Evolutionary conservation across 2,329 filamentous ascomycete genomes (phyloP), one percentile per base, ranked within the genome.

Genomic region (Alternaria brassicicola): DNA sequence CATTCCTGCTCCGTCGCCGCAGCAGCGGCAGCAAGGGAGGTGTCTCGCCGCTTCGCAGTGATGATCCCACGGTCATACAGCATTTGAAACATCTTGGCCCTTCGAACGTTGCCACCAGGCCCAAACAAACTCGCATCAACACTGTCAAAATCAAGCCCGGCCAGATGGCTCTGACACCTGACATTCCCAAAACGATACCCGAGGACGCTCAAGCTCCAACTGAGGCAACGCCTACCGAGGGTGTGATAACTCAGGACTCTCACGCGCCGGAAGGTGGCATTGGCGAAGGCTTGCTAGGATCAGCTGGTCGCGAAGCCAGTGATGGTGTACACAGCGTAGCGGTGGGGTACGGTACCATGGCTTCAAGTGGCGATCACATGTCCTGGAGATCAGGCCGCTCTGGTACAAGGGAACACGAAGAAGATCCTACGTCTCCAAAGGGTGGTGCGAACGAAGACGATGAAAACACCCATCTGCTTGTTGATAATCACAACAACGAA

Each of bases 141-240:
- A 83, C 82, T 9, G 86, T 89, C 61, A 89, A 88, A 74, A 88
- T 89, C 74, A 89, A 89, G 72, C 86, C 85, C 13, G 85, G 81
- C 28, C 43, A 82, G 52, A 81, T 81, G 5, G 85, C 86, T 57
- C 87, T 87, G 72, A 88, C 88, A 69, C 86, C 85, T 15, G 85
- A 82, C 17, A 78, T 79, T 50, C 72, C 72, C 42, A 66, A 78
- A 63, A 80, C 79, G 4, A 78, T 79, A 55, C 72, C 79, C 6
- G 82, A 81, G 60, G 72, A 80, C 39, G 61, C 73, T 12, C 68
- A 74, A 33, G 69, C 60, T 13, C 23, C 63, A 63, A 76, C 25
- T 49, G 72, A 61, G 12, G 45, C 62, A 21, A 46, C 52, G 13
- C 30, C 36, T 3, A 45, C 43, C 2, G 45, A 55, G 19, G 17